Percentiles rank a stretch among this genome's conserved stretches.
Conservation (phyloP, 148 eudicot genomes). For the Chenopodium quinoa region DNA sequence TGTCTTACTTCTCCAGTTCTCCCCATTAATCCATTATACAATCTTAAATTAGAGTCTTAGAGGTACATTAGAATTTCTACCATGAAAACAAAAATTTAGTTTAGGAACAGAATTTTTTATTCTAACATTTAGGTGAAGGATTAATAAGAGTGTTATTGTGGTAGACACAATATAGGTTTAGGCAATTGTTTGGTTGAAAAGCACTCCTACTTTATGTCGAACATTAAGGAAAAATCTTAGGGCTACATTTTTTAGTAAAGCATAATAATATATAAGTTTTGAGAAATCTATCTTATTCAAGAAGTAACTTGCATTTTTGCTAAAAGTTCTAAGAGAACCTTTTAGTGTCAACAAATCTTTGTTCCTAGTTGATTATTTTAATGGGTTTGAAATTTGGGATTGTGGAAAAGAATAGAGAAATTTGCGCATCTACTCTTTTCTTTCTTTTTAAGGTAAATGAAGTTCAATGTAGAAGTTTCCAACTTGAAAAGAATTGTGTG, state of each 20-base stretch:
- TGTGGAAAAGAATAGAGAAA: not conserved
- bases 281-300: too few species aligned
- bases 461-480: not conserved
- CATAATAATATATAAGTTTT: too few species aligned
- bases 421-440: not conserved
- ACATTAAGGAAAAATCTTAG: not conserved
- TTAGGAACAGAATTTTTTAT: too few species aligned
- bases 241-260: not conserved
- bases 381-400: not conserved
- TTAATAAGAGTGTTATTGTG: not conserved
- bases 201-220: not conserved
- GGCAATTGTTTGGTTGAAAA: not conserved
- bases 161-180: not conserved
- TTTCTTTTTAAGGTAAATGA: not conserved
- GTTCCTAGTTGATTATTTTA: not conserved
- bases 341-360: too few species aligned
- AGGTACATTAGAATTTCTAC: too few species aligned
- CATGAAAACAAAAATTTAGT: too few species aligned
- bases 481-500: not conserved
- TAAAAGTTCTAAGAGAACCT: not conserved
- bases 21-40: too few species aligned
- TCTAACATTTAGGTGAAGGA: too few species aligned
- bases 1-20: too few species aligned
- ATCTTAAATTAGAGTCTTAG: too few species aligned
- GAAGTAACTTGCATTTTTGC: not conserved